Evolutionary conservation across 371 early-diverging fungal species (phyloP).

Genomic region (Mucor mucedo): DNA sequence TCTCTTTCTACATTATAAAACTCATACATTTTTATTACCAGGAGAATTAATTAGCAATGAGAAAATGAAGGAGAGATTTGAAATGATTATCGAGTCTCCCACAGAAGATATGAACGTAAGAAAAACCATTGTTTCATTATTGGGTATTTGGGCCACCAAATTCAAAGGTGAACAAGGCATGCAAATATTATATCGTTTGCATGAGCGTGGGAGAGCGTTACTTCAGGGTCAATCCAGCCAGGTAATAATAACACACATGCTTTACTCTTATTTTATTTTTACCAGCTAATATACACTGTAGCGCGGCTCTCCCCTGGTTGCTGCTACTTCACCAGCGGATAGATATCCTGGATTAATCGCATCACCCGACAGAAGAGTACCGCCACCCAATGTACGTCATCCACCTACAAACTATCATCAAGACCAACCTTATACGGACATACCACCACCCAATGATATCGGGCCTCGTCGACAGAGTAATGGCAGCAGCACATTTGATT

Average conservation of each 20-base stretch:
- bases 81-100: constrained; percentile 36
- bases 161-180: constrained; percentile 47
- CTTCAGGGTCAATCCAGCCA: background rate
- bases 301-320: background rate
- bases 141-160: constrained; percentile 39
- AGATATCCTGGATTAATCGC: background rate
- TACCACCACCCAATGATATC: constrained; percentile 2
- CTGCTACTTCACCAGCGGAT: background rate
- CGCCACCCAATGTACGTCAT: background rate
- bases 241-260: background rate
- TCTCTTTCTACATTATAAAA: background rate
- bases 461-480: constrained; percentile 1
- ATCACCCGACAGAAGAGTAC: background rate
- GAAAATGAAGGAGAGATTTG: constrained; percentile 46
- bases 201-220: constrained; percentile 28
- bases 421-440: background rate
- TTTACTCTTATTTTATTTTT: no score
- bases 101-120: constrained; percentile 38
- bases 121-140: constrained; percentile 32
- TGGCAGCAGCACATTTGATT: constrained; percentile 23
- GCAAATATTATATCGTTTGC: constrained; percentile 32
- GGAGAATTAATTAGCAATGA: constrained; percentile 44
- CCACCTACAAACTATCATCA: background rate
- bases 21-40: background rate
- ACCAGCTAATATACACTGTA: no score